Base-by-base conservation (phyloP, 306 rosid species). In the Gillenia trifoliata region DNA sequence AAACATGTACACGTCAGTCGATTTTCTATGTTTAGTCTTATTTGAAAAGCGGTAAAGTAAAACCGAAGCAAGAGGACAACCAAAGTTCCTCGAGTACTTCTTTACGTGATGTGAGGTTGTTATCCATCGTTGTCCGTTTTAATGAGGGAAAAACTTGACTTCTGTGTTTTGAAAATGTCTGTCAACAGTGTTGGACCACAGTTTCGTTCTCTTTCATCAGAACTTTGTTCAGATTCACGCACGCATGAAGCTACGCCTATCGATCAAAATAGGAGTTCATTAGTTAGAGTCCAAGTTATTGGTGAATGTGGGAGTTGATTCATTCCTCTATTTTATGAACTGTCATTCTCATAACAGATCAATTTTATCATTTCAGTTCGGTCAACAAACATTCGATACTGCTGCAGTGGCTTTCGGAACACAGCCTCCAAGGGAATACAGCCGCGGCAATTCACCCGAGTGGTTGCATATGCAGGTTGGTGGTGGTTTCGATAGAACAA, bases 401-500 rank as follows among this genome's bases (percentile, higher is more conserved):
- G 65, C 79, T 66, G 86, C 89, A 47, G 70, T 91, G 75, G 86
- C 91, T 34, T 91, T 88, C 33, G 78, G 84, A 29, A 84, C 96
- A 61, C 97, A 91, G 81, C 87, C 91, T 45, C 57, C 89, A 36
- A 84, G 97, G 86, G 96, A 91, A 57, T 89, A 82, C 62, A 86
- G 86, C 77, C 88, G 91, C 1, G 92, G 93, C 30, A 81, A 93
- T 33, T 89, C 98, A 5, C 96, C 98, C 0, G 92, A 93, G 55
- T 93, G 97, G 98, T 76, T 93, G 82, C 98, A 93, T 68, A 93
- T 93, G 98, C 98, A 93, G 87, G 79, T 93, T 38, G 98, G 98
- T 75, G 86, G 97, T 29, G 86, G 91, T 77, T 93, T 89, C 63
- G 97, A 88, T 81, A 85, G 91, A 89, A 78, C 89, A 6, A 79